Conservation (phyloP, 495 filamentous ascomycete genomes). For the Penicillium bovifimosum region DNA sequence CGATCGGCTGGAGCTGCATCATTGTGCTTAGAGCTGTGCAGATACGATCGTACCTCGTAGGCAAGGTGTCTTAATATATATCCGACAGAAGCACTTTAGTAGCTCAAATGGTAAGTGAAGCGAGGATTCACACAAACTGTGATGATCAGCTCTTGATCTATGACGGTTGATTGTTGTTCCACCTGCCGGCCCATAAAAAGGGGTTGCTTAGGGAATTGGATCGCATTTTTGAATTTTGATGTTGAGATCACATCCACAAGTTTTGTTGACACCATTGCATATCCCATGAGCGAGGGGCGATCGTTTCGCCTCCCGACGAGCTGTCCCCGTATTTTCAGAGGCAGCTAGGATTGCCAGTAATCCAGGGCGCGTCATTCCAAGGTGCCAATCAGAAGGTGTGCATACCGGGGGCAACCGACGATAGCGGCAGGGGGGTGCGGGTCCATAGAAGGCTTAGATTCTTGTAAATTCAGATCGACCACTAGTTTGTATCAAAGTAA, state of each 20-base stretch:
- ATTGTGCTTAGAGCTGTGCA: neutral
- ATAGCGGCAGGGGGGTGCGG: slow-evolving; percentile 24
- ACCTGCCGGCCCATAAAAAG: neutral
- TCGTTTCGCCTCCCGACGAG: slow-evolving; percentile 8
- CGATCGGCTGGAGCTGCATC: neutral
- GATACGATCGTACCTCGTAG: neutral
- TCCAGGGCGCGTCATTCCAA: slow-evolving; percentile 19
- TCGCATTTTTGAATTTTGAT: neutral
- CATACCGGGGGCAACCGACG: slow-evolving; percentile 20
- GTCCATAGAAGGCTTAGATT: slow-evolving; percentile 23
- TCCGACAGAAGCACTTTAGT: neutral
- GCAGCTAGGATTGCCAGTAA: slow-evolving; percentile 10
- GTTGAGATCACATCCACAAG: neutral
- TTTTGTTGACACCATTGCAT: neutral
- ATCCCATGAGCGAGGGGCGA: slow-evolving; percentile 6
- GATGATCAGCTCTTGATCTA: neutral
- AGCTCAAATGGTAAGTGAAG: neutral
- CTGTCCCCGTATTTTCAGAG: too few species aligned
- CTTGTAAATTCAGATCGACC: slow-evolving; percentile 25
- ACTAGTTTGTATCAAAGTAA: slow-evolving; percentile 7
- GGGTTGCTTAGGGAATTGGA: slow-evolving; percentile 13
- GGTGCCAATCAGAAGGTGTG: slow-evolving; percentile 22
- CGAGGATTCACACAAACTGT: neutral
- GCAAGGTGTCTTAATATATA: neutral
- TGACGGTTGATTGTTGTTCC: neutral